Conservation (phyloP, 345 rosid genomes). For the Litchi chinensis region DNA sequence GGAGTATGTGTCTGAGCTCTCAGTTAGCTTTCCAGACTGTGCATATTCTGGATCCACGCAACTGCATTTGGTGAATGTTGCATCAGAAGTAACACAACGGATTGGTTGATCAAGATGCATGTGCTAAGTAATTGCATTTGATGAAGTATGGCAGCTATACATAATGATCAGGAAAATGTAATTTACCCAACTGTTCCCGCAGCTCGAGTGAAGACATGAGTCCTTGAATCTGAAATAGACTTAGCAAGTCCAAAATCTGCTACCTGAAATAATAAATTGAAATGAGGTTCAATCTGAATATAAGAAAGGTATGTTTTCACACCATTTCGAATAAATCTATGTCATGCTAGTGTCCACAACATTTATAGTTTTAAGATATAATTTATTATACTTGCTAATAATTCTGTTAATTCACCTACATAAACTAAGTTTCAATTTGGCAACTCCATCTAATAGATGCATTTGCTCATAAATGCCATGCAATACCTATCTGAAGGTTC, state of each 20-base stretch:
- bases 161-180: background rate
- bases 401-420: background rate
- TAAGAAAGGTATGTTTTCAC: too few species aligned
- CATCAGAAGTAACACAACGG: slow-evolving; percentile 7
- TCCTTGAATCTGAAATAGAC: slow-evolving; percentile 63
- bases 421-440: background rate
- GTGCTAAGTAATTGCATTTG: background rate
- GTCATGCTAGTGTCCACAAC: background rate
- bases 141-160: background rate
- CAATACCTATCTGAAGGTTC: too few species aligned
- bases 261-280: slow-evolving; percentile 43
- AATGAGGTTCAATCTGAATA: too few species aligned
- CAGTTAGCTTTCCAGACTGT: slow-evolving; percentile 78
- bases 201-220: slow-evolving; percentile 85
- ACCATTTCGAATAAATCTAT: too few species aligned
- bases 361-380: background rate
- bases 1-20: slow-evolving; percentile 84
- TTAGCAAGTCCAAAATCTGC: slow-evolving; percentile 96
- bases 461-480: background rate
- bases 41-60: slow-evolving; percentile 95
- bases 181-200: slow-evolving; percentile 93
- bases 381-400: background rate
- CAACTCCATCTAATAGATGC: background rate
- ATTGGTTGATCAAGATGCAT: background rate
- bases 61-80: slow-evolving; percentile 36